phyloP scores from a whole-genome alignment of 2,329 filamentous ascomycete genomes.

The Cadophora sp. region DNA sequence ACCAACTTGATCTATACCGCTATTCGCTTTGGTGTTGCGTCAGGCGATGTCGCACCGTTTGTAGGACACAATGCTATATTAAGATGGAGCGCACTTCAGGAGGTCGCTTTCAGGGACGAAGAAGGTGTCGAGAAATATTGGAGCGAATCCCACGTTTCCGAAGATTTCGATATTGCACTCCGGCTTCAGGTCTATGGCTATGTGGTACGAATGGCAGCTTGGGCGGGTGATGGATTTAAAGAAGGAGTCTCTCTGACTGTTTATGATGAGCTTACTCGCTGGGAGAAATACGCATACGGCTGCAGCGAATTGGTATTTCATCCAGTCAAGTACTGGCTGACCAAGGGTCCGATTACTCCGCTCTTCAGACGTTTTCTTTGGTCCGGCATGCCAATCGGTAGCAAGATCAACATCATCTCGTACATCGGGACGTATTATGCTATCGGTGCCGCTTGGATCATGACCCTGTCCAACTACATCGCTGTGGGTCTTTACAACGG shows the following conservation, averaged over 20 bases:
- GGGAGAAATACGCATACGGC: constrained; percentile 88
- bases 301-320: constrained; percentile 85
- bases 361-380: constrained; percentile 77
- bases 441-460: constrained; percentile 75
- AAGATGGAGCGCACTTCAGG: constrained; percentile 77
- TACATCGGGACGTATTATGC: constrained; percentile 85
- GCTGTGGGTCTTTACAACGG: constrained; percentile 78
- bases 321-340: constrained; percentile 75
- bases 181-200: constrained; percentile 76
- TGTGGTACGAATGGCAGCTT: constrained; percentile 74
- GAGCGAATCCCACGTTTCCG: constrained; percentile 80
- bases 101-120: constrained; percentile 73
- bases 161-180: constrained; percentile 84
- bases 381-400: constrained; percentile 75
- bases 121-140: constrained; percentile 80
- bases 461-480: constrained; percentile 77
- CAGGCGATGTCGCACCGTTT: constrained; percentile 78
- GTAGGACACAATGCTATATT: constrained; percentile 83
- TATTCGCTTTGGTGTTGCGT: constrained; percentile 78
- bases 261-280: constrained; percentile 82
- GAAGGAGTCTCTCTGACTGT: constrained; percentile 85
- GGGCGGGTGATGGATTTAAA: constrained; percentile 77
- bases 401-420: constrained; percentile 76
- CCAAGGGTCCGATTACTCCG: constrained; percentile 77
- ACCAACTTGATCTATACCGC: constrained; percentile 78